Evolutionary conservation across 768 basidiomycete genomes (phyloP).

Genomic region (Boletus rex-veris): DNA sequence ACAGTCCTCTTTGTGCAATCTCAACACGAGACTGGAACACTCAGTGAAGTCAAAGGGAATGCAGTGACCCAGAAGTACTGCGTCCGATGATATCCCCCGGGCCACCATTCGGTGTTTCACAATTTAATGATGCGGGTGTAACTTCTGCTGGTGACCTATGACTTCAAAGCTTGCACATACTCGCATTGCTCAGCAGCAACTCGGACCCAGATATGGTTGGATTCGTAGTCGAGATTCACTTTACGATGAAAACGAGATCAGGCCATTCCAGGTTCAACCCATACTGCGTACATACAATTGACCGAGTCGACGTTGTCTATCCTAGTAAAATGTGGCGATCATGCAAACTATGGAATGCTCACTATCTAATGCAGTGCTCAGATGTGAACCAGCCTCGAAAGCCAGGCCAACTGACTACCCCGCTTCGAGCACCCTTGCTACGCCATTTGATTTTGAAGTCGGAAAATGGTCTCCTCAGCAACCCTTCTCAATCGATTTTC

Average conservation of each 20-base stretch:
- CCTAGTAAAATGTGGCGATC: background rate
- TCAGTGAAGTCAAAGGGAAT: too few relatives aligned
- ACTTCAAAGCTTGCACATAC: background rate
- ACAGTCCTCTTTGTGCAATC: too few relatives aligned
- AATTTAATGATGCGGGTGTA: too few relatives aligned
- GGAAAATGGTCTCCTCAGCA: slow-evolving; percentile 50
- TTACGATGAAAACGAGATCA: background rate
- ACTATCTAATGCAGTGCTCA: background rate
- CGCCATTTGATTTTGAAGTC: slow-evolving; percentile 29
- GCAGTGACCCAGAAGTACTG: too few relatives aligned
- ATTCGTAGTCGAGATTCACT: too few relatives aligned
- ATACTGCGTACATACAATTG: background rate
- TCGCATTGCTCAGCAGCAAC: too few relatives aligned
- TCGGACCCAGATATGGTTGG: too few relatives aligned
- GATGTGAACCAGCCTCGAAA: background rate
- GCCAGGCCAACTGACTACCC: background rate
- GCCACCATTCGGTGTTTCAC: too few relatives aligned
- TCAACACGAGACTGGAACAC: too few relatives aligned
- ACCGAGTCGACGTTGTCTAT: slow-evolving; percentile 6
- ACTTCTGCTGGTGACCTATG: too few relatives aligned
- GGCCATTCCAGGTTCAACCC: background rate
- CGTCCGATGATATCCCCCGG: too few relatives aligned
- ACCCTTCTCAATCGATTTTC: slow-evolving; percentile 43
- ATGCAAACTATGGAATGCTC: background rate
- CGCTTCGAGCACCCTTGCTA: background rate